A percentile compares a stretch with the other conserved stretches of the same genome.
These are phyloP conservation scores for Penicillium psychrofluorescens DNA, from an alignment of 495 filamentous ascomycete genomes.

Conservation along the genomic window DNA sequence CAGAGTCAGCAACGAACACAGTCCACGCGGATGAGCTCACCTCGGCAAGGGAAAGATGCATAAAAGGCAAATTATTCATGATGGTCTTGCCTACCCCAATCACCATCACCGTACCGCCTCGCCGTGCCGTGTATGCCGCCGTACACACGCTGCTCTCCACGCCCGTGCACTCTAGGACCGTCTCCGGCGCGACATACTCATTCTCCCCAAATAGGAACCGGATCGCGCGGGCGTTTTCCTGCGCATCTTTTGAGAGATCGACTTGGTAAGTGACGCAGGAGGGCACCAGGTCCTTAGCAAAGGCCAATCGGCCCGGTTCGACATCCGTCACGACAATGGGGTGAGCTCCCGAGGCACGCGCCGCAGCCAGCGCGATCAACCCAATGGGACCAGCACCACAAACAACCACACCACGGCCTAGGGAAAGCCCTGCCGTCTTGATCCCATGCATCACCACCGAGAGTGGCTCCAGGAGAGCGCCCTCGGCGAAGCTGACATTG, in stretches of 20 bases:
- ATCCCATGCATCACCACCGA: slow-evolving; percentile 68
- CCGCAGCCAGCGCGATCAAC: slow-evolving; percentile 53
- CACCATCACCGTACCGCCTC: slow-evolving; percentile 54
- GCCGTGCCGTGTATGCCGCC: slow-evolving; percentile 46
- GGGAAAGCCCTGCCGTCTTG: slow-evolving; percentile 44
- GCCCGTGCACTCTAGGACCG: slow-evolving; percentile 57
- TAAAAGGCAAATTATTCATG: slow-evolving; percentile 60
- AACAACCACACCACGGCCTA: slow-evolving; percentile 52
- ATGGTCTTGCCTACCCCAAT: slow-evolving; percentile 54
- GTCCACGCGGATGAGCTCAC: slow-evolving; percentile 3
- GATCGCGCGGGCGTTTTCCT: slow-evolving; percentile 47
- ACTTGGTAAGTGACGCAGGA: slow-evolving; percentile 47
- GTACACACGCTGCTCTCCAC: slow-evolving; percentile 53
- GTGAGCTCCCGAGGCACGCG: slow-evolving; percentile 54
- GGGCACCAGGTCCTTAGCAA: slow-evolving; percentile 53
- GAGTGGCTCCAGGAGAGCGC: slow-evolving; percentile 69
- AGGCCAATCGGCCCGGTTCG: slow-evolving; percentile 45
- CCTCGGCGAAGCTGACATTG: slow-evolving; percentile 53
- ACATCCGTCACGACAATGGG: slow-evolving; percentile 59
- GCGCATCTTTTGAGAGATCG: slow-evolving; percentile 29
- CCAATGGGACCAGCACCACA: slow-evolving; percentile 76
- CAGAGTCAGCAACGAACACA: not conserved
- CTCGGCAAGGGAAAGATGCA: slow-evolving; percentile 56
- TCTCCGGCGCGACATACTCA: slow-evolving; percentile 47
- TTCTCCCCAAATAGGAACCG: slow-evolving; percentile 37